phyloP scores from a whole-genome alignment of 2,329 filamentous ascomycete species.

The Sarocladium kiliense region DNA sequence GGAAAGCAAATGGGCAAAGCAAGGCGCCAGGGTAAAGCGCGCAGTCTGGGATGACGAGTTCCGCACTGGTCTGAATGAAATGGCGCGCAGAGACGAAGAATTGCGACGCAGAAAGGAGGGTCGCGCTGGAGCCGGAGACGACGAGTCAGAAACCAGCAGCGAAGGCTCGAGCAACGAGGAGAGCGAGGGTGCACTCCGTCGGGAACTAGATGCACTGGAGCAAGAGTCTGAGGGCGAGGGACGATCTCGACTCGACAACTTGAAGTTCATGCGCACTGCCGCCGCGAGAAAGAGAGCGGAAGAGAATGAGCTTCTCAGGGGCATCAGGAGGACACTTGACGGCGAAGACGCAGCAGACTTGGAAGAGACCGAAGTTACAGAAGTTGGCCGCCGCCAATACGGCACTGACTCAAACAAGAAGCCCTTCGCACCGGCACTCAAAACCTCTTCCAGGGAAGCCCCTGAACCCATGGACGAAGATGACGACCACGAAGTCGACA shows the following conservation, averaged over 20 bases:
- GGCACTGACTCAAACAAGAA: slow-evolving; percentile 40
- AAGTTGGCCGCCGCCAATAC: slow-evolving; percentile 67
- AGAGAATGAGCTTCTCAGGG: slow-evolving; percentile 62
- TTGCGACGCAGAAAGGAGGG: slow-evolving; percentile 75
- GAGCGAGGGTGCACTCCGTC: slow-evolving; percentile 41
- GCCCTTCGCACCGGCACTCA: slow-evolving; percentile 24
- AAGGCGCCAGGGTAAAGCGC: slow-evolving; percentile 70
- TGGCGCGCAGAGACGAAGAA: slow-evolving; percentile 79
- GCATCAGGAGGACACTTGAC: slow-evolving; percentile 68
- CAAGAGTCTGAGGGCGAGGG: slow-evolving; percentile 36
- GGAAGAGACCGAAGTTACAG: slow-evolving; percentile 45
- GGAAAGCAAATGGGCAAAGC: slow-evolving; percentile 90
- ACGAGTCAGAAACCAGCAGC: slow-evolving; percentile 48
- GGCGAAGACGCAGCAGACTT: slow-evolving; percentile 49
- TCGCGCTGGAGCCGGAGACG: slow-evolving; percentile 38
- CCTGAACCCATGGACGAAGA: slow-evolving; percentile 20
- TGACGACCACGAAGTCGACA: slow-evolving; percentile 21
- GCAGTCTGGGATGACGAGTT: slow-evolving; percentile 88
- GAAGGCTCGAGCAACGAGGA: slow-evolving; percentile 47
- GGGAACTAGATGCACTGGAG: slow-evolving; percentile 35
- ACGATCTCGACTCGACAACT: slow-evolving; percentile 65
- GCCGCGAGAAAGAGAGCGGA: slow-evolving; percentile 72
- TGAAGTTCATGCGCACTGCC: slow-evolving; percentile 94
- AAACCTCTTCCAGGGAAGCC: slow-evolving; percentile 20
- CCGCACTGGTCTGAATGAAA: slow-evolving; percentile 69